phyloP scores from a whole-genome alignment of 345 rosid species.

The Eucalyptus marginata region DNA sequence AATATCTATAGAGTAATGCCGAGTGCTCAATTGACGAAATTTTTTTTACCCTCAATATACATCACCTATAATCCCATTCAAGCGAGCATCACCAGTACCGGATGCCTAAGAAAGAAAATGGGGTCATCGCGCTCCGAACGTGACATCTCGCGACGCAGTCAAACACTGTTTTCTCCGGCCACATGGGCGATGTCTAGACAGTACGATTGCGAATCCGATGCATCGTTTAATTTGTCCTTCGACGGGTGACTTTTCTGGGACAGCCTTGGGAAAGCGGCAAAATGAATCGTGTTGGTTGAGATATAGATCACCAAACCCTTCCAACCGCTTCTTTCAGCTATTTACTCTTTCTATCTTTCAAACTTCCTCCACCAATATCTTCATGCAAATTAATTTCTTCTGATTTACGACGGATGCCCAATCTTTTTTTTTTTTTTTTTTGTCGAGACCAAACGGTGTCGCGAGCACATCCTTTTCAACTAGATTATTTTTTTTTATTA shows the following conservation, averaged over 20 bases:
- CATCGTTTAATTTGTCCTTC: not conserved
- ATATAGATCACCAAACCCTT: conserved; percentile 25
- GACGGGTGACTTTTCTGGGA: not conserved
- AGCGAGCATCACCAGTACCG: not conserved
- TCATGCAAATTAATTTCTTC: conserved; percentile 9
- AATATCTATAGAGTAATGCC: not conserved
- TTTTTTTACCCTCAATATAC: not conserved
- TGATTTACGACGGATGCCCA: not conserved
- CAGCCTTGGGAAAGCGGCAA: not conserved
- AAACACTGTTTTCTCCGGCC: not conserved
- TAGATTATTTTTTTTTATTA: not conserved
- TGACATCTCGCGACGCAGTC: not conserved
- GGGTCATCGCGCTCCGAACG: not conserved
- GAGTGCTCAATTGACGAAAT: not conserved
- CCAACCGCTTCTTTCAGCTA: conserved; percentile 16
- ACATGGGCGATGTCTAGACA: not conserved
- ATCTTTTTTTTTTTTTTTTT: not conserved
- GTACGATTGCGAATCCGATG: not conserved
- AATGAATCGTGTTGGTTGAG: conserved; percentile 10
- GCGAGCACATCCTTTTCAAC: not conserved
- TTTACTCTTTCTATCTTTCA: not conserved
- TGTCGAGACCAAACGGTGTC: not conserved
- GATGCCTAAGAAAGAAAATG: not conserved
- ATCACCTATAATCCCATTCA: not conserved
- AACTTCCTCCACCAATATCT: conserved; percentile 6